Percentiles rank a stretch among this genome's conserved stretches.
phyloP scores from a whole-genome alignment of 345 rosid genomes.

The Psidium friedrichsthalianum region DNA sequence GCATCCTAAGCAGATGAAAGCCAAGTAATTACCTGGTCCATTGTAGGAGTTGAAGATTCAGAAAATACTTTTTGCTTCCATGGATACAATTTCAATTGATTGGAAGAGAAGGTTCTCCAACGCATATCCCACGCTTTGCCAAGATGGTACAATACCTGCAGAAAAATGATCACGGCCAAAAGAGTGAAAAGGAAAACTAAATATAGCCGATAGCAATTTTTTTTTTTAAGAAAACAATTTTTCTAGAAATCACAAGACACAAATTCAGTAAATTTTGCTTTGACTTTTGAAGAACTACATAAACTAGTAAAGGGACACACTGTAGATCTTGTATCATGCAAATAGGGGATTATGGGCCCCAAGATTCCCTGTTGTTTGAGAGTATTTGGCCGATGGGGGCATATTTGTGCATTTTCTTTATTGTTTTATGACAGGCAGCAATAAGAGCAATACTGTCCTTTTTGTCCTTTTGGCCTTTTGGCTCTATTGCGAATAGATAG shows the following conservation, averaged over 20 bases:
- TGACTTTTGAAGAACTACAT: not conserved
- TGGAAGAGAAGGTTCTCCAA: constrained; percentile 38
- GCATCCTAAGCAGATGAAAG: not conserved
- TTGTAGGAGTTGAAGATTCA: constrained; percentile 55
- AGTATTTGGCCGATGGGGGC: no score
- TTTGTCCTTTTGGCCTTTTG: no score
- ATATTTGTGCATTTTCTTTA: no score
- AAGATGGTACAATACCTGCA: constrained; percentile 86
- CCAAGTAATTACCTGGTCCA: constrained; percentile 42
- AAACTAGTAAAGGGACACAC: not conserved
- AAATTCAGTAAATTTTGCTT: not conserved
- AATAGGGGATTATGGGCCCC: not conserved
- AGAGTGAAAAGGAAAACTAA: not conserved
- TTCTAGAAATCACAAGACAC: not conserved
- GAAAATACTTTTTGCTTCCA: constrained; percentile 26
- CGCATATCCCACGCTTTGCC: constrained; percentile 80
- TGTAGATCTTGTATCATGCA: not conserved
- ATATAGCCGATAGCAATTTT: not conserved
- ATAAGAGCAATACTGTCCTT: no score
- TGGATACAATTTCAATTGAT: constrained; percentile 16
- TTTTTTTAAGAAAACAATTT: not conserved
- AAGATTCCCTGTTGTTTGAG: not conserved
- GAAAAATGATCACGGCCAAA: not conserved
- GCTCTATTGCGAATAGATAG: no score
- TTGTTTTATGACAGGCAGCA: no score